Percentiles rank a stretch among this genome's conserved stretches.
Evolutionary conservation across 2,329 filamentous ascomycete species (phyloP).

Genomic region (Aspergillus calidoustus): DNA sequence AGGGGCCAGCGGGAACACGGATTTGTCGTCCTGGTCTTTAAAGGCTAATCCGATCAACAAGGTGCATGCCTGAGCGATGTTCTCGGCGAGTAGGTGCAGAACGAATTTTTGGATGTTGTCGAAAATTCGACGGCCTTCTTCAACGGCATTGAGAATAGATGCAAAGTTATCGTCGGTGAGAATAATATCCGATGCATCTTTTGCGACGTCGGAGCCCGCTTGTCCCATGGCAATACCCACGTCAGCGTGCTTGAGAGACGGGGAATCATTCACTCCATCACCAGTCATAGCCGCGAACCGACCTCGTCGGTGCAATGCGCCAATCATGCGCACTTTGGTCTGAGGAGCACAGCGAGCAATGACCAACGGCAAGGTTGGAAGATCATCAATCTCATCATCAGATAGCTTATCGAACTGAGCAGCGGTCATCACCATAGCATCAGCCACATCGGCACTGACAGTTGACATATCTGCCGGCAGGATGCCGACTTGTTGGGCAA

Average conservation of each 20-base stretch:
- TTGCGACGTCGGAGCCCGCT: slow-evolving; percentile 82
- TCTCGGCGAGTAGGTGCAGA: slow-evolving; percentile 76
- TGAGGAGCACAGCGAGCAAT: slow-evolving; percentile 63
- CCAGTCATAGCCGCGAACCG: slow-evolving; percentile 86
- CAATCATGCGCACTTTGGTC: slow-evolving; percentile 58
- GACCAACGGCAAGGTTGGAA: slow-evolving; percentile 61
- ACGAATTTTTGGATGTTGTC: slow-evolving; percentile 91
- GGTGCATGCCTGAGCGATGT: slow-evolving; percentile 81
- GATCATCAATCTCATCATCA: slow-evolving; percentile 70
- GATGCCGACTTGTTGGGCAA: slow-evolving; percentile 79
- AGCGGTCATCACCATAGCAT: slow-evolving; percentile 73
- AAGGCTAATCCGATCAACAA: slow-evolving; percentile 82
- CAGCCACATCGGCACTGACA: slow-evolving; percentile 64
- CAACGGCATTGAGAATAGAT: slow-evolving; percentile 82
- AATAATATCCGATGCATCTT: slow-evolving; percentile 67
- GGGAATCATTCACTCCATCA: slow-evolving; percentile 86
- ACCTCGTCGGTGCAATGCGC: slow-evolving; percentile 60
- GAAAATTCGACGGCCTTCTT: slow-evolving; percentile 83
- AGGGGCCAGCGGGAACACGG: slow-evolving; percentile 83
- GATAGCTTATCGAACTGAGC: slow-evolving; percentile 77
- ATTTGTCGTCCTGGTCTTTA: slow-evolving; percentile 71
- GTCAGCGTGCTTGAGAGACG: slow-evolving; percentile 77
- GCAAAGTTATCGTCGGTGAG: slow-evolving; percentile 87
- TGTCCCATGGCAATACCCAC: slow-evolving; percentile 90
- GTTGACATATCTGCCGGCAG: slow-evolving; percentile 66